phyloP scores from a whole-genome alignment of 768 basidiomycete genomes.

The Naganishia randhawae region DNA sequence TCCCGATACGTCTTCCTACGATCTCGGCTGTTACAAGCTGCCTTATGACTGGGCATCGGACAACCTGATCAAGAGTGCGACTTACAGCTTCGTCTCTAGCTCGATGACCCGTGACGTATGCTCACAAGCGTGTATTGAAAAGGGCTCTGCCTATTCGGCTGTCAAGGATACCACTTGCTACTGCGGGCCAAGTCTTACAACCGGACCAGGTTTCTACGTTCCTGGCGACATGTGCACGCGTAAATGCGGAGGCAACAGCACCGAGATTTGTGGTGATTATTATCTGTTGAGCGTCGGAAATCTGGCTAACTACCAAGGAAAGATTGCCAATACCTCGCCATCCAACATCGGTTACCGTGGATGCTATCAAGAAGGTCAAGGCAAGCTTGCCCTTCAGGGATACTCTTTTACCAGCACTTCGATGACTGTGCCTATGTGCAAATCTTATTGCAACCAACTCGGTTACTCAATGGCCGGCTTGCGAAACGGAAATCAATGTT shows the following conservation, averaged over 20 bases:
- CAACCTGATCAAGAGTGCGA: conserved; percentile 15
- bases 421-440: conserved; percentile 18
- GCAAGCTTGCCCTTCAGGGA: conserved; percentile 23
- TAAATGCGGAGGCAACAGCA: conserved; percentile 38
- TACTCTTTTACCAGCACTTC: not conserved
- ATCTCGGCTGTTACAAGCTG: conserved; percentile 22
- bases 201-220: conserved; percentile 33
- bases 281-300: conserved; percentile 35
- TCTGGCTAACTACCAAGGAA: conserved; percentile 29
- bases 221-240: conserved; percentile 35
- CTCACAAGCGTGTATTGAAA: conserved; percentile 30
- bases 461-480: conserved; percentile 25
- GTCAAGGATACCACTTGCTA: conserved; percentile 34
- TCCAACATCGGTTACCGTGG: conserved; percentile 38
- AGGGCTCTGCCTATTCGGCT: conserved; percentile 36
- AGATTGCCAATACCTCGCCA: not conserved
- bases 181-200: conserved; percentile 37
- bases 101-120: conserved; percentile 33
- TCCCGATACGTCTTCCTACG: not conserved
- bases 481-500: conserved; percentile 35
- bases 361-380: conserved; percentile 29
- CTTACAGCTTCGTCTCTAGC: conserved; percentile 29
- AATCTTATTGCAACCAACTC: conserved; percentile 29
- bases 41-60: conserved; percentile 14
- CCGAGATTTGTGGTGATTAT: conserved; percentile 39